Base-by-base conservation (phyloP, 169 alveolate genomes). In the Theileria parva region DNA sequence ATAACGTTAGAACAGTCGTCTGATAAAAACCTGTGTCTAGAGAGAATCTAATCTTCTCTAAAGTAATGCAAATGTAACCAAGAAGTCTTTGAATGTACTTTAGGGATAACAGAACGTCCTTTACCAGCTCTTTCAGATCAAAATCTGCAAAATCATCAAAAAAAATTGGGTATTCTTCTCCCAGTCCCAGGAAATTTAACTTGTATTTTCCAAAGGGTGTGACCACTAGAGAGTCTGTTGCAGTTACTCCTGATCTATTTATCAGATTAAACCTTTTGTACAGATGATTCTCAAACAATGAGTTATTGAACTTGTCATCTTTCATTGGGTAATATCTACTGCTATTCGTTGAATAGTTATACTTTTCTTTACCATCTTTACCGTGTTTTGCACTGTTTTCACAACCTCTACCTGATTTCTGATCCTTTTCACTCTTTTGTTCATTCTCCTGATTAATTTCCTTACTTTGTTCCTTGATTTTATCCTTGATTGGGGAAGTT, bases 1-100 rank as follows among this genome's bases (percentile, higher is more conserved):
- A 60, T 60, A 70, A 32, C 27, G 67, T 73, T 72, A 83, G 30
- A 21, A 83, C 27, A 30, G 85, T 68, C 15, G 85, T 68, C 48
- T 55, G 44, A 2, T 76, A 72, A 57, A 68, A 79, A n/a, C 64
- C 34, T 51, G 63, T 63, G 9, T 61, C 77, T 19, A 83, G 77
- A 12, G 89, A 83, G 53, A 48, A 53, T 34, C 81, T 13, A 0
- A 83, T 68, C 64, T 83, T 83, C 37, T 83, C 89, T n/a, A 57
- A 12, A 8, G 64, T 28, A 63, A 60, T 19, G 6, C 76, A 34
- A n/a, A 71, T 0, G 72, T 64, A 60, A n/a, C 89, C 89, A 57
- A 83, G 70, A 15, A 68, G 32, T 6, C 32, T 44, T 48, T 83
- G 89, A 3, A 27, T 66, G 65, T n/a, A 61, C 69, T 59, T 76